phyloP scores from a whole-genome alignment of 176 grass and related monocot species.

The Avena insularis region DNA sequence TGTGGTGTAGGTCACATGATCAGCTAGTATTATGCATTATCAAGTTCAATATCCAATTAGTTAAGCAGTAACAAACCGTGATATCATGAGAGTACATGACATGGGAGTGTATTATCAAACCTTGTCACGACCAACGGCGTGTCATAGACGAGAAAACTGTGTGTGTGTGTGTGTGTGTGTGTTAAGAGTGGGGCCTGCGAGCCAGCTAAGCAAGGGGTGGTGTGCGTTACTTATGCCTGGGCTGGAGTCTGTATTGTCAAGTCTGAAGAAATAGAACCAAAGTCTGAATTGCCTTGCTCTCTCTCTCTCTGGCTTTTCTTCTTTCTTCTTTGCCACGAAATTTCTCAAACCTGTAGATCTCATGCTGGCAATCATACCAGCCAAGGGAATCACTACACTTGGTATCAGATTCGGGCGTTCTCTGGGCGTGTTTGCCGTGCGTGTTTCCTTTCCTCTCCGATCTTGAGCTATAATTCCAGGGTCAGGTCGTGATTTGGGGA shows the following conservation, averaged over 20 bases:
- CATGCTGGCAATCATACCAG: not conserved
- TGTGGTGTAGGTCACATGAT: conserved; percentile 25
- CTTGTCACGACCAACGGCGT: no score
- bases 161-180: no score
- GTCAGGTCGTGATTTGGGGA: no score
- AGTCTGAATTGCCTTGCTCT: not conserved
- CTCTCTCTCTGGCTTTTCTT: not conserved
- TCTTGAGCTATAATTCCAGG: no score
- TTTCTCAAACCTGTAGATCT: not conserved
- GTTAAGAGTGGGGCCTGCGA: no score
- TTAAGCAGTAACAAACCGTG: conserved; percentile 28
- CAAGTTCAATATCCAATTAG: conserved; percentile 19
- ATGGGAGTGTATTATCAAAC: conserved; percentile 6
- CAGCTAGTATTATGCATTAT: not conserved
- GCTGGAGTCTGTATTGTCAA: not conserved
- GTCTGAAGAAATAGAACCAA: not conserved
- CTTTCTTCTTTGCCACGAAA: not conserved
- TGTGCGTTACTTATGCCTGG: not conserved
- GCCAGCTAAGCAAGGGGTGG: not conserved
- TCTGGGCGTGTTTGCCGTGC: no score
- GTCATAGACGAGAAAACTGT: no score
- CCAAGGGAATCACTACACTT: not conserved
- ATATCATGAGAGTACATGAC: conserved; percentile 22
- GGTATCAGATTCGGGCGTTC: no score
- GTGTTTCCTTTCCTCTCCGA: no score